Conservation (phyloP, 2,329 filamentous ascomycete genomes). For the Sclerotinia subarctica region DNA sequence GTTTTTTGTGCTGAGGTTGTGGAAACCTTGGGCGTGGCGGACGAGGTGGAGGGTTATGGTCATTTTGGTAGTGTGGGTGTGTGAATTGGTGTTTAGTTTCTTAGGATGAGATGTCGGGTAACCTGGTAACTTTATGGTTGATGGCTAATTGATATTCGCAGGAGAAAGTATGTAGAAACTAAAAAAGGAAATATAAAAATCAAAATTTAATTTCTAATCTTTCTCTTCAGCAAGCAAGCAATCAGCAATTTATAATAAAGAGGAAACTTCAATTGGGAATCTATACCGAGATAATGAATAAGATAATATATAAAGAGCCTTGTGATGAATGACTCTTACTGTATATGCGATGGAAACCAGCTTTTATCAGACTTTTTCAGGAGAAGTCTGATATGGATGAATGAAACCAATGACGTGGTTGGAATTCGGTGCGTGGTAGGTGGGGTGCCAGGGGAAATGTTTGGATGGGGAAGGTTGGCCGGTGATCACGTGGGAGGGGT, state of each 20-base stretch:
- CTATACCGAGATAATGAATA: not conserved
- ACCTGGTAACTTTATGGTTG: not conserved
- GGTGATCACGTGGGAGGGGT: not conserved
- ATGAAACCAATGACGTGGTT: not conserved
- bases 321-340: not conserved
- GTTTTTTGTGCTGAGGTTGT: conserved; percentile 72
- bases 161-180: not conserved
- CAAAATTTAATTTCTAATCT: not conserved
- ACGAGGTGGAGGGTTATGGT: conserved; percentile 58
- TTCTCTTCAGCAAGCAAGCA: not conserved
- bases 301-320: not conserved
- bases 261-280: not conserved
- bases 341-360: not conserved
- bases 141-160: not conserved
- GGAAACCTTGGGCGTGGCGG: conserved; percentile 74
- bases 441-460: not conserved
- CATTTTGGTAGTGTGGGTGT: not conserved
- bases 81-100: not conserved
- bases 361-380: not conserved
- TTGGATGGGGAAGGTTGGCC: not conserved
- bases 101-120: not conserved
- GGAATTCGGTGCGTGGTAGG: not conserved
- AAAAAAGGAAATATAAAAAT: not conserved
- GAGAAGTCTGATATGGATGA: not conserved
- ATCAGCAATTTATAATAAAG: not conserved